Evolutionary conservation across 805 yeast species (phyloP), one percentile per base, ranked within the genome.

Genomic region (Pichia sporocuriosa): DNA sequence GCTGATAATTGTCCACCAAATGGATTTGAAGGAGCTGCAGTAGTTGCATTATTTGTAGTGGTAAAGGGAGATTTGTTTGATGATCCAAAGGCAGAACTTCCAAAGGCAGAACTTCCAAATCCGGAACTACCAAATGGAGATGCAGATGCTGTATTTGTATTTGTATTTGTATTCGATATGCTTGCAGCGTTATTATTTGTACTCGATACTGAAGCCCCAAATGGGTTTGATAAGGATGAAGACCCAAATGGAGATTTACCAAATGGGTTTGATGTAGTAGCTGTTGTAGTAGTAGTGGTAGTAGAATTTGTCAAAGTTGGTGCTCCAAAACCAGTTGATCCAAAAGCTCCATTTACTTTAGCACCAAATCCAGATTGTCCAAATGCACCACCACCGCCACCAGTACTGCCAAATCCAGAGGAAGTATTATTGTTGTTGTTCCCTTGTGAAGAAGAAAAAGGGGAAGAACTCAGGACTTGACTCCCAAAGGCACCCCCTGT

Each of bases 1-100:
- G 59, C 51, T 1, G 50, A 28, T 50, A 59, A 40, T 48, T 37
- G 40, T 16, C 56, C 61, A 19, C 44, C 52, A 16, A 52, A 39
- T 2, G 50, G 54, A n/a, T 31, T 35, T 5, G 15, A 6, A n/a
- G n/a, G n/a, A n/a, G n/a, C n/a, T n/a, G n/a, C n/a, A n/a, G n/a
- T n/a, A n/a, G n/a, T n/a, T n/a, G n/a, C n/a, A n/a, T 13, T 21
- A 17, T 7, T n/a, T 17, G 39, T 16, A 17, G 37, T 11, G 9
- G 25, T 34, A 32, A 51, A 40, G 8, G 40, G 39, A 32, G 47
- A 43, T 19, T 40, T 31, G 10, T 27, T n/a, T 21, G 38, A 19
- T 2, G 23, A 16, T 22, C 49, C 49, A 39, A 45, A 48, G 6
- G 51, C 42, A 13, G 48, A 31, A 9, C 25, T 24, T 20, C 32